Percentiles rank a stretch among this genome's conserved stretches.
These are phyloP conservation scores for Effrenium voratum DNA, from an alignment of 73 alveolate species.

Conservation along the genomic window DNA sequence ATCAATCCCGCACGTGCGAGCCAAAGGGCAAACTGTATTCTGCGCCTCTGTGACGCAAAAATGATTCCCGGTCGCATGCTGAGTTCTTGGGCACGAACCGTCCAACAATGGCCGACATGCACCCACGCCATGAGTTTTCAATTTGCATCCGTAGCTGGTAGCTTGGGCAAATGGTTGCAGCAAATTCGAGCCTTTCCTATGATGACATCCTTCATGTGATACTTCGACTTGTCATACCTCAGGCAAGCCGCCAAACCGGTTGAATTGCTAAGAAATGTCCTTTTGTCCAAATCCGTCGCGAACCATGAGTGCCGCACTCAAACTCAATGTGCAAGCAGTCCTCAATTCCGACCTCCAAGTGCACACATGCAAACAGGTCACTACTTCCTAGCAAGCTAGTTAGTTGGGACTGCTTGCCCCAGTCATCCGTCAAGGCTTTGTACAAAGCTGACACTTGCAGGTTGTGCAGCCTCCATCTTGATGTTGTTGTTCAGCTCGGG, in stretches of 20 bases:
- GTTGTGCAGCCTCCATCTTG: constrained; percentile 96
- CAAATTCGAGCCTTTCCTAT: constrained; percentile 98
- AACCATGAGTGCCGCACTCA: constrained; percentile 94
- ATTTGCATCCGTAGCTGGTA: too few species aligned
- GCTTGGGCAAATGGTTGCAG: too few species aligned
- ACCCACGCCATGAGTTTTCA: too few species aligned
- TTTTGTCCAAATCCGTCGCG: too few species aligned
- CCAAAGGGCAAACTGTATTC: neutral
- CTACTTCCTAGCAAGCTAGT: neutral
- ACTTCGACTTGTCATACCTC: constrained; percentile 97
- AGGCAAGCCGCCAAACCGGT: neutral
- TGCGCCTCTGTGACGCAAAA: too few species aligned
- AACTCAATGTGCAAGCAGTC: constrained; percentile 99
- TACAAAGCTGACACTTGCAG: neutral
- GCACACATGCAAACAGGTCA: neutral
- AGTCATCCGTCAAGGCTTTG: neutral
- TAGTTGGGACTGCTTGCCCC: too few species aligned
- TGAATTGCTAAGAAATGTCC: neutral
- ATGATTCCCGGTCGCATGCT: too few species aligned
- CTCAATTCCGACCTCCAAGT: constrained; percentile 98
- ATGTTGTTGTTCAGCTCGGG: constrained; percentile 96
- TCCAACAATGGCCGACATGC: too few species aligned
- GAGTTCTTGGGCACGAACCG: too few species aligned
- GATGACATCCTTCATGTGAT: constrained; percentile 98
- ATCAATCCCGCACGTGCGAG: neutral